These are phyloP conservation scores for Micractinium conductrix DNA, from an alignment of 139 green algal genomes.

Conservation along the genomic window DNA sequence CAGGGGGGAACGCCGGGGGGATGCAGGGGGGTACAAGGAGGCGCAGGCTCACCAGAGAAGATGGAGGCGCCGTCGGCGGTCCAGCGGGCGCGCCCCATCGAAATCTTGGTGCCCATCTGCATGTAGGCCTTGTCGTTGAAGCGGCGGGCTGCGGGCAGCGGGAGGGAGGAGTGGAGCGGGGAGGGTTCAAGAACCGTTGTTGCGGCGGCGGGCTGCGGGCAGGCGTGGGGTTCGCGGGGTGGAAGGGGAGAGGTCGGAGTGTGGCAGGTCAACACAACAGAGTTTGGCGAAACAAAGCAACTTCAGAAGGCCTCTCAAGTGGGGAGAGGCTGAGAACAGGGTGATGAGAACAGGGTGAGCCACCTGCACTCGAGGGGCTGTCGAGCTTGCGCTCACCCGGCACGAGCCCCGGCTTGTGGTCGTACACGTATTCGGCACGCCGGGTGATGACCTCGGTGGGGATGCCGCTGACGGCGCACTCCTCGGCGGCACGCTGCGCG, in stretches of 20 bases:
- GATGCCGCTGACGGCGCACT: background rate
- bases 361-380: too few relatives aligned
- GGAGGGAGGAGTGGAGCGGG: background rate
- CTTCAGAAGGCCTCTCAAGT: too few relatives aligned
- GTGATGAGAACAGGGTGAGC: too few relatives aligned
- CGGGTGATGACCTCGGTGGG: slow-evolving; percentile 18
- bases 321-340: too few relatives aligned
- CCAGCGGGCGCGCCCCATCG: slow-evolving; percentile 44
- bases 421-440: slow-evolving; percentile 15
- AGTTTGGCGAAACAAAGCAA: too few relatives aligned
- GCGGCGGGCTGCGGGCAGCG: slow-evolving; percentile 16
- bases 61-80: slow-evolving; percentile 48
- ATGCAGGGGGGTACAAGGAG: too few relatives aligned
- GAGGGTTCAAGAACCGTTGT: too few relatives aligned
- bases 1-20: too few relatives aligned
- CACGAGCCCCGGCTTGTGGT: slow-evolving; percentile 20
- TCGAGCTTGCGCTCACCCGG: background rate
- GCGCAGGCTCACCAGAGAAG: slow-evolving; percentile 42
- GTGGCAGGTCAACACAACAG: too few relatives aligned
- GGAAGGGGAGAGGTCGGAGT: too few relatives aligned
- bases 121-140: slow-evolving; percentile 29
- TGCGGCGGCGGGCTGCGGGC: too few relatives aligned
- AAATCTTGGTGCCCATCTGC: slow-evolving; percentile 41
- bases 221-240: too few relatives aligned
- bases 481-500: background rate